Conservation (phyloP, 225 moss, liverwort and hornwort species). For the Marchantia polymorpha region DNA sequence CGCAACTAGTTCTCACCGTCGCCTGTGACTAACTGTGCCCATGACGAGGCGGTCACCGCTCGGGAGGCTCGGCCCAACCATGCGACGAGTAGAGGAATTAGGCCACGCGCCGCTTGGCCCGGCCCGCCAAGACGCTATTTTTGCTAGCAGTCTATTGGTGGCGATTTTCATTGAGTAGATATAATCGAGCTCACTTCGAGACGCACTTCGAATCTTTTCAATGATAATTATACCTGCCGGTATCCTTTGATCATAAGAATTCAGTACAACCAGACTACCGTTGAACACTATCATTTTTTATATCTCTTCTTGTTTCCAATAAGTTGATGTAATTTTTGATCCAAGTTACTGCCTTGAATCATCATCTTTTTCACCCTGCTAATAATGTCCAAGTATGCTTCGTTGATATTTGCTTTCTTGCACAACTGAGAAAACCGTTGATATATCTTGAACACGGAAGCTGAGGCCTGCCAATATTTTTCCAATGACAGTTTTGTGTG, state of each 20-base stretch:
- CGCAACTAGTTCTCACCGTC: too few species aligned
- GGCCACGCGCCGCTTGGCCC: too few species aligned
- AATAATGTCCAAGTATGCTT: slow-evolving; percentile 92
- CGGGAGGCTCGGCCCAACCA: too few species aligned
- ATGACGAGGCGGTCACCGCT: too few species aligned
- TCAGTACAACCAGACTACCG: slow-evolving; percentile 71
- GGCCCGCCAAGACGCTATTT: slow-evolving; percentile 94
- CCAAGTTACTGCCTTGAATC: slow-evolving; percentile 63
- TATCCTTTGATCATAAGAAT: slow-evolving; percentile 92
- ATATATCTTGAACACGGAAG: slow-evolving; percentile 72
- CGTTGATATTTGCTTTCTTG: slow-evolving; percentile 96
- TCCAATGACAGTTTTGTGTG: slow-evolving; percentile 86
- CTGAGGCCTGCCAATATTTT: slow-evolving; percentile 94
- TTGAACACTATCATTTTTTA: slow-evolving; percentile 72
- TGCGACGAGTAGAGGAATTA: too few species aligned
- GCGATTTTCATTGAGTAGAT: slow-evolving; percentile 99
- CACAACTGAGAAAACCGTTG: slow-evolving; percentile 76
- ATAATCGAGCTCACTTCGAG: slow-evolving; percentile 80
- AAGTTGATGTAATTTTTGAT: slow-evolving; percentile 67
- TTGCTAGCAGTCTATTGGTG: slow-evolving; percentile 92
- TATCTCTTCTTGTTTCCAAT: slow-evolving; percentile 45
- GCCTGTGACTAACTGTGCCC: too few species aligned
- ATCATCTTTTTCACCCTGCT: slow-evolving; percentile 86
- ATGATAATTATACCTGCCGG: slow-evolving; percentile 89
- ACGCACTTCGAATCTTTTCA: slow-evolving; percentile 70